A percentile compares a stretch with the other conserved stretches of the same genome.
Conservation (phyloP, 202 grass and related monocot species). For the Saccharum hybrid region DNA sequence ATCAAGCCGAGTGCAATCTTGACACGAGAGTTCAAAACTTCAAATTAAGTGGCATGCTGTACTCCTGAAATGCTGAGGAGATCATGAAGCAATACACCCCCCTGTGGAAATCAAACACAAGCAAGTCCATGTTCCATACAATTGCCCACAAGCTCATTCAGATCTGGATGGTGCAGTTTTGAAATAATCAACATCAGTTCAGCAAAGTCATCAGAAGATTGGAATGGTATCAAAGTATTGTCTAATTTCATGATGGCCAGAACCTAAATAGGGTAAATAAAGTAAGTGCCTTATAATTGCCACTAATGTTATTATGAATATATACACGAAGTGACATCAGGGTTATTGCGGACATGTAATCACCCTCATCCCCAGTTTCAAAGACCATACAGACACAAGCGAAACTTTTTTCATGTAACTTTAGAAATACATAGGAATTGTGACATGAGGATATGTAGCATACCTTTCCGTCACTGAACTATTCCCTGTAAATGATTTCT, state of each 20-base stretch:
- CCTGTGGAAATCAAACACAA: conserved; percentile 74
- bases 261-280: conserved; percentile 51
- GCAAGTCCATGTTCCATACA: conserved; percentile 72
- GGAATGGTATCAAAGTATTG: conserved; percentile 54
- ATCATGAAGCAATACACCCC: conserved; percentile 76
- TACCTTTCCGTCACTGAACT: conserved; percentile 43
- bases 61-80: conserved; percentile 70
- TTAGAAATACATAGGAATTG: conserved; percentile 23
- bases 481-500: conserved; percentile 55
- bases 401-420: not conserved
- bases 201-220: conserved; percentile 73
- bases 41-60: conserved; percentile 76
- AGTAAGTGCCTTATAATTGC: not conserved
- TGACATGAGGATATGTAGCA: not conserved
- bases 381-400: conserved; percentile 1
- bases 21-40: conserved; percentile 52
- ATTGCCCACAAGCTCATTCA: conserved; percentile 61
- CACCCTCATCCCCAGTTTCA: not conserved
- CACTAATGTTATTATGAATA: not conserved
- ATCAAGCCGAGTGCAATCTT: conserved; percentile 72
- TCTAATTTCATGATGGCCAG: conserved; percentile 85
- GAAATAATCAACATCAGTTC: conserved; percentile 66
- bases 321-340: not conserved
- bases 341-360: not conserved
- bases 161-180: conserved; percentile 66